Conservation (phyloP, 192 early-diverging fungal species). For the Gryganskiella cystojenkinii region DNA sequence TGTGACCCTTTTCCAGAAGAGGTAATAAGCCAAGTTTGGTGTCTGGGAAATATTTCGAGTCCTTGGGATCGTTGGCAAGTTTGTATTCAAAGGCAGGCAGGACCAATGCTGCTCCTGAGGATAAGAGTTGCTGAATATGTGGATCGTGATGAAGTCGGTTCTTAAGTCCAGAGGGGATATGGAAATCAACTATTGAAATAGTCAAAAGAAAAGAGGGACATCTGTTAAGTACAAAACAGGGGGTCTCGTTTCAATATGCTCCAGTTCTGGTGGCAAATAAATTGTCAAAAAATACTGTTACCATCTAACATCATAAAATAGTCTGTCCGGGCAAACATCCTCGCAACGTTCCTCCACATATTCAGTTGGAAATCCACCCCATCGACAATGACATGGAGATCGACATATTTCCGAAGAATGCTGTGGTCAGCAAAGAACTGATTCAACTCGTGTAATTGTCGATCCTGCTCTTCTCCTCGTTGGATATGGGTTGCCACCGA, state of each 20-base stretch:
- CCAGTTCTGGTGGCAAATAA: no score
- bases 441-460: constrained; percentile 57
- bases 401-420: constrained; percentile 60
- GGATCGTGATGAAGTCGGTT: constrained; percentile 52
- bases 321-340: constrained; percentile 70
- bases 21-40: constrained; percentile 58
- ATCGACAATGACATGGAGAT: constrained; percentile 70
- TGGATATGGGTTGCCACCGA: constrained; percentile 69
- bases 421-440: constrained; percentile 57
- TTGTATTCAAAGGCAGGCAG: constrained; percentile 70
- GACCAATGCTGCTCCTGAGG: constrained; percentile 61
- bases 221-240: no score
- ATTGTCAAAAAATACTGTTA: no score
- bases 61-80: constrained; percentile 59
- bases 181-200: constrained; percentile 57
- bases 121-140: constrained; percentile 55
- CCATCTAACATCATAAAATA: constrained; percentile 73
- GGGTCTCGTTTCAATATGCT: no score
- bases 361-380: constrained; percentile 71
- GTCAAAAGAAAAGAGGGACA: background rate
- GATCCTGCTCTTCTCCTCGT: constrained; percentile 57
- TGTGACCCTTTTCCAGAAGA: constrained; percentile 54
- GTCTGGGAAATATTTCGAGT: constrained; percentile 61
- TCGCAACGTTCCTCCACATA: constrained; percentile 72
- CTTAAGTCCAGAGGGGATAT: constrained; percentile 64